Evolutionary conservation across 805 yeast species (phyloP).

Genomic region (Metschnikowia koreensis): DNA sequence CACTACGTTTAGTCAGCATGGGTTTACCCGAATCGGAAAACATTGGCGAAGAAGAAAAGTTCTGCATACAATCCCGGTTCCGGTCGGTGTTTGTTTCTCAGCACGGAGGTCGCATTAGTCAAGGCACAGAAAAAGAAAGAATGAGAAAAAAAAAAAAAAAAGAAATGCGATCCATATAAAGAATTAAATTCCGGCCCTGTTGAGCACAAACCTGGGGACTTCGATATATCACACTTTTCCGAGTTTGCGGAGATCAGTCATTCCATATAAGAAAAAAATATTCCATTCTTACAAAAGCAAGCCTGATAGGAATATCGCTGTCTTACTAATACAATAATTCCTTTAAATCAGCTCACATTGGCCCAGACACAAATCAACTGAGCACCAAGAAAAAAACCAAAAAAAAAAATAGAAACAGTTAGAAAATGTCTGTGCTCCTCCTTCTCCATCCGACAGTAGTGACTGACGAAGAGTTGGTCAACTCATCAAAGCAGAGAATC

Average conservation of each 20-base stretch:
- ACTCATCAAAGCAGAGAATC: constrained; percentile 34
- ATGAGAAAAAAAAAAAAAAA: constrained; percentile 1
- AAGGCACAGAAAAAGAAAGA: constrained; percentile 1
- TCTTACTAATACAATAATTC: not conserved
- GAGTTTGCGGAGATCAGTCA: not conserved
- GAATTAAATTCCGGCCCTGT: not conserved
- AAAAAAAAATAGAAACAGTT: no score
- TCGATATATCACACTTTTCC: not conserved
- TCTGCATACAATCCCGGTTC: constrained; percentile 5
- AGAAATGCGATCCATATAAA: constrained; percentile 5
- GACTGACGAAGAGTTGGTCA: constrained; percentile 50
- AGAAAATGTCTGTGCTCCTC: constrained; percentile 34
- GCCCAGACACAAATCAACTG: not conserved
- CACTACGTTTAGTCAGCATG: not conserved
- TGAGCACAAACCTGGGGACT: not conserved
- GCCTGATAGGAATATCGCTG: not conserved
- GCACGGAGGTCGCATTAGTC: constrained; percentile 1
- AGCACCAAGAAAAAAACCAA: not conserved
- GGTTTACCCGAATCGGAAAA: constrained; percentile 3
- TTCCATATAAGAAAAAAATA: no score
- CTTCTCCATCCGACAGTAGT: constrained; percentile 69
- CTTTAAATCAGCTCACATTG: not conserved
- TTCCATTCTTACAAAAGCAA: not conserved
- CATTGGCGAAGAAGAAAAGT: not conserved
- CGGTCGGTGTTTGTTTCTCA: not conserved